Percentiles rank a stretch among this genome's conserved stretches.
These are phyloP conservation scores for Aspergillus quadrilineatus DNA, from an alignment of 2,329 filamentous ascomycete genomes.

Conservation along the genomic window DNA sequence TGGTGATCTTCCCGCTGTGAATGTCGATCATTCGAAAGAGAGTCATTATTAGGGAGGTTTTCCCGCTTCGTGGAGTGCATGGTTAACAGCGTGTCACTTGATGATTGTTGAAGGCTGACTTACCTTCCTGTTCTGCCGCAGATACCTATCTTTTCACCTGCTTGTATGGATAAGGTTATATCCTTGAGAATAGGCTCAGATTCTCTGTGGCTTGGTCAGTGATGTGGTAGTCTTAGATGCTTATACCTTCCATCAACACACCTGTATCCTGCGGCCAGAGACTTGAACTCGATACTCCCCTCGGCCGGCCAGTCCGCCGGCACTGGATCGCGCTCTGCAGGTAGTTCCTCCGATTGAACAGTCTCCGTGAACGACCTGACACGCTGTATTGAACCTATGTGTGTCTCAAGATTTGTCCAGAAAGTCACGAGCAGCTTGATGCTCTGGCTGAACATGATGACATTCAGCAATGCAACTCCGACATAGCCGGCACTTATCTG, in stretches of 20 bases:
- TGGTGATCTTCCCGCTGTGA: constrained; percentile 29
- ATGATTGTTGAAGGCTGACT: neutral
- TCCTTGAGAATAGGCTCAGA: constrained; percentile 44
- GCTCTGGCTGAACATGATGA: constrained; percentile 54
- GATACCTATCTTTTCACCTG: constrained; percentile 43
- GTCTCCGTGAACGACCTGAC: constrained; percentile 54
- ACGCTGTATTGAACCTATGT: constrained; percentile 57
- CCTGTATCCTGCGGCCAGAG: constrained; percentile 49
- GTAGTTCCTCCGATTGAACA: constrained; percentile 46
- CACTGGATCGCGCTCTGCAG: constrained; percentile 40
- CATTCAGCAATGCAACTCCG: constrained; percentile 55
- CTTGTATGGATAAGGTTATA: constrained; percentile 47
- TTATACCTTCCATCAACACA: constrained; percentile 15
- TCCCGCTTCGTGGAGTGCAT: constrained; percentile 33
- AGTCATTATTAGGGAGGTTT: constrained; percentile 43
- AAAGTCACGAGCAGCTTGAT: constrained; percentile 52
- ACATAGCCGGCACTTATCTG: constrained; percentile 50
- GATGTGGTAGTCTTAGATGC: neutral
- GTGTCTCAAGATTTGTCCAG: constrained; percentile 60
- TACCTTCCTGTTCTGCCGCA: constrained; percentile 44
- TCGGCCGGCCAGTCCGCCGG: constrained; percentile 45
- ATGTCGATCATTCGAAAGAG: constrained; percentile 47
- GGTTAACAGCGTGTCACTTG: neutral
- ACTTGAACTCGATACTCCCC: constrained; percentile 45
- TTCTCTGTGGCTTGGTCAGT: constrained; percentile 13